Percentiles rank a stretch among this genome's conserved stretches.
phyloP scores from a whole-genome alignment of 352 stramenopile species.

The Plasmopara muralis region DNA sequence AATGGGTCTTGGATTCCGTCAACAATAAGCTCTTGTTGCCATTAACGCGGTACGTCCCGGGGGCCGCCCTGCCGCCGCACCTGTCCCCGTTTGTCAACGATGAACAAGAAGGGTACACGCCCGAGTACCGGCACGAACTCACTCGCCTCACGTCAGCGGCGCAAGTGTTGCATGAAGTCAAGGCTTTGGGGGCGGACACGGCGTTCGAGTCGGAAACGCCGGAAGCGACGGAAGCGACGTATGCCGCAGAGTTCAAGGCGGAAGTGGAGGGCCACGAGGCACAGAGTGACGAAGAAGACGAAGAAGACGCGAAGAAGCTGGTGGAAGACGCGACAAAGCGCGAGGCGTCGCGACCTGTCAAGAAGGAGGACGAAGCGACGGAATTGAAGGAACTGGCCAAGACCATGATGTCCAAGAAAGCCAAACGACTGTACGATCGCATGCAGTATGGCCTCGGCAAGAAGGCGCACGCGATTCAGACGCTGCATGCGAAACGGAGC shows the following conservation, averaged over 20 bases:
- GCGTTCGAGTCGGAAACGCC: slow-evolving; percentile 29
- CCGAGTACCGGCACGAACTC: slow-evolving; percentile 92
- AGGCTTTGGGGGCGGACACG: slow-evolving; percentile 28
- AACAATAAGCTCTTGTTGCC: slow-evolving; percentile 96
- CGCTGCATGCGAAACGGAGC: slow-evolving; percentile 72
- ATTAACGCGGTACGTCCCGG: slow-evolving; percentile 90
- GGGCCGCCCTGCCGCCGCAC: slow-evolving; percentile 85
- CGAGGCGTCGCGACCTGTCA: slow-evolving; percentile 63
- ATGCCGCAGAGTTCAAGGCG: slow-evolving; percentile 73
- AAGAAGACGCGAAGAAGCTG: slow-evolving; percentile 43
- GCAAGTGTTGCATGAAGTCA: slow-evolving; percentile 63
- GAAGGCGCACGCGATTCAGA: slow-evolving; percentile 83
- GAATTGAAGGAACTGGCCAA: slow-evolving; percentile 84
- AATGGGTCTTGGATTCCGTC: slow-evolving; percentile 98
- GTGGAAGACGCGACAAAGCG: slow-evolving; percentile 25
- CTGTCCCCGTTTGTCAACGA: slow-evolving; percentile 97
- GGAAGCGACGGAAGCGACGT: slow-evolving; percentile 51
- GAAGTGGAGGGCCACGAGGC: slow-evolving; percentile 48
- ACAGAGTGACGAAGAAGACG: slow-evolving; percentile 34
- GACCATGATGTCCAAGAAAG: slow-evolving; percentile 92
- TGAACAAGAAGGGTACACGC: slow-evolving; percentile 93
- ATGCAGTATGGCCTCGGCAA: slow-evolving; percentile 90
- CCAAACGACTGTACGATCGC: slow-evolving; percentile 85
- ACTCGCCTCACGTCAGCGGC: slow-evolving; percentile 79
- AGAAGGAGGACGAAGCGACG: slow-evolving; percentile 69